phyloP scores from a whole-genome alignment of 768 basidiomycete species.

The Termitomyces bulborhizus region DNA sequence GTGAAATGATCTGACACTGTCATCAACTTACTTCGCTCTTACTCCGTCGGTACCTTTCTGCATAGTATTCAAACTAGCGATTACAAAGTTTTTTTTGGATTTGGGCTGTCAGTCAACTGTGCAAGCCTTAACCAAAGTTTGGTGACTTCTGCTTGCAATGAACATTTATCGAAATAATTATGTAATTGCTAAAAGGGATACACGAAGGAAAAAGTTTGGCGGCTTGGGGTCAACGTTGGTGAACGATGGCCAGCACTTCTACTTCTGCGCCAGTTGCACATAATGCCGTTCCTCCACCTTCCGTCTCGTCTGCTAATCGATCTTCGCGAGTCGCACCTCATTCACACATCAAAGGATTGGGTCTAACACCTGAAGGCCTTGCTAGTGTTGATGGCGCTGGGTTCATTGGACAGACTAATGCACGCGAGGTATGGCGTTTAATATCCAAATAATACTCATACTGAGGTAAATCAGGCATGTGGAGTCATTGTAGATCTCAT shows the following conservation, averaged over 20 bases:
- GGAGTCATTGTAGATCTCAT: slow-evolving; percentile 87
- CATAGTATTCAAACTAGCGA: no score
- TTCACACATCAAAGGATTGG: slow-evolving; percentile 96
- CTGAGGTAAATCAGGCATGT: slow-evolving; percentile 59
- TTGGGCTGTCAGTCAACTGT: background rate
- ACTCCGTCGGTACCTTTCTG: background rate
- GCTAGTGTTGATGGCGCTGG: slow-evolving; percentile 72
- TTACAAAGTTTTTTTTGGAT: no score
- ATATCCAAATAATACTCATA: background rate
- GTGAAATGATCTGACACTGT: background rate
- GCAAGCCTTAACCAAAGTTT: no score
- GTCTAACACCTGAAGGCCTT: slow-evolving; percentile 77
- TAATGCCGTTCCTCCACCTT: slow-evolving; percentile 68
- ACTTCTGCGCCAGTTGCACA: slow-evolving; percentile 56
- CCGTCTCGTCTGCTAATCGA: slow-evolving; percentile 52
- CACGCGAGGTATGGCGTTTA: slow-evolving; percentile 69
- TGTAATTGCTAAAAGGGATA: background rate
- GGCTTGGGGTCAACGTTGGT: background rate
- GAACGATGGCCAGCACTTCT: slow-evolving; percentile 25
- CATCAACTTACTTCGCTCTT: background rate
- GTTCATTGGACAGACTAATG: slow-evolving; percentile 86
- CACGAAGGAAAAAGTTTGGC: background rate
- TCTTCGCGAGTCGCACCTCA: slow-evolving; percentile 85
- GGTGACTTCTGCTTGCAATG: no score
- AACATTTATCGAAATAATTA: background rate